Base-by-base conservation (phyloP, 441 rosid genomes). In the Syzygium syzygioides region DNA sequence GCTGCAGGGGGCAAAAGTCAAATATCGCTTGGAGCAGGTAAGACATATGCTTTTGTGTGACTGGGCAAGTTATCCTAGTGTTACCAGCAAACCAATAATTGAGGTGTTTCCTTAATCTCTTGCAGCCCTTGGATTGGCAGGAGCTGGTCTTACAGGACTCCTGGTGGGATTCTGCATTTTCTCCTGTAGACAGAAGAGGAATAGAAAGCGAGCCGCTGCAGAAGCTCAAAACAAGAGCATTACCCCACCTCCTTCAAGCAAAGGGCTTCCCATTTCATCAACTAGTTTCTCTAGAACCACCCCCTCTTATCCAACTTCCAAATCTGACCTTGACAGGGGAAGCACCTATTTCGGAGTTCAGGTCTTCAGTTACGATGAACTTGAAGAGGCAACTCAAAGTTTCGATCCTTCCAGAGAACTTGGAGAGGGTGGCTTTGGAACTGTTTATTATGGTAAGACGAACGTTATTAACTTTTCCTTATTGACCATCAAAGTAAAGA, bases 51-150 rank as follows among this genome's bases (percentile, higher is more conserved):
- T 85, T 15, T 41, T 54, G 25, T 48, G 8, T 57, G 32, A 20
- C 79, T 45, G 12, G 8, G 0, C 83, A 20, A 37, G 52, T 71
- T 37, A 28, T 71, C 52, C 83, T 37, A 12, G 52, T 37, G 52
- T 71, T 71, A 1, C 52, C n/a, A 37, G 52, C 83, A 71, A 3
- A 71, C 50, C 83, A 71, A 37, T 57, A 56, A 41, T 56, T 0
- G n/a, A 2, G 20, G 57, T 32, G 57, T 48, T 79, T 50, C 52
- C 55, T 34, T 30, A 55, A 37, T 37, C 18, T 62, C 84, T 62
- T 91, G 79, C 89, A 97, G 99, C 93, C 14, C 86, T 92, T 8
- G 87, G 3, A 0, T 2, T 85, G 62, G 86, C 64, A 15, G 86
- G 86, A 85, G 86, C 86, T 41, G 86, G 1, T 1, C 1, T 85